Evolutionary conservation across 225 moss, liverwort and hornwort species (phyloP).

Genomic region (Climacium dendroides): DNA sequence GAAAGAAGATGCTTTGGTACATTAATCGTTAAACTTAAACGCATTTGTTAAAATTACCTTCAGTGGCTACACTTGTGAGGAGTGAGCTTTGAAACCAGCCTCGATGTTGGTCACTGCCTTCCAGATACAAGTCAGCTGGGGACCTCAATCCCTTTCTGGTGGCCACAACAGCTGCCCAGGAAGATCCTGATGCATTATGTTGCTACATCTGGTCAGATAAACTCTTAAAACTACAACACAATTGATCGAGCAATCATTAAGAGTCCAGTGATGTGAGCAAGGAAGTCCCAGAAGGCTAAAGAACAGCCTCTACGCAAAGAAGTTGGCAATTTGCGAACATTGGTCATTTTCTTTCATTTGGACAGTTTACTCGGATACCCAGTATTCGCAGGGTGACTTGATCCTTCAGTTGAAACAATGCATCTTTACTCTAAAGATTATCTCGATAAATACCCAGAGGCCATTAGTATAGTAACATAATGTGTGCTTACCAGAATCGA

Average conservation of each 20-base stretch:
- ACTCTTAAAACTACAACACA: background rate
- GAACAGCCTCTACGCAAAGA: background rate
- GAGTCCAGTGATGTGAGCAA: background rate
- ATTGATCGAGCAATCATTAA: background rate
- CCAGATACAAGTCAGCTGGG: constrained; percentile 88
- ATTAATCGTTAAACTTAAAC: background rate
- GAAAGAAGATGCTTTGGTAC: background rate
- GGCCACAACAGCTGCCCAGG: constrained; percentile 81
- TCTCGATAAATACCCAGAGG: background rate
- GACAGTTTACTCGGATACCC: background rate
- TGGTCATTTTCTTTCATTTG: background rate
- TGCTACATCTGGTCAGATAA: constrained; percentile 5
- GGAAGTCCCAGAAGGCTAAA: background rate
- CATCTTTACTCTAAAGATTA: background rate
- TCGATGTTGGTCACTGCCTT: constrained; percentile 98
- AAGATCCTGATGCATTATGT: constrained; percentile 57
- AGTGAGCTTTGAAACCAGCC: constrained; percentile 99
- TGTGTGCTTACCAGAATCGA: constrained; percentile 70
- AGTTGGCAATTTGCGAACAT: background rate
- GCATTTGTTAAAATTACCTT: constrained; percentile 27
- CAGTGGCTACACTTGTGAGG: constrained; percentile 87
- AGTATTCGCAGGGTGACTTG: background rate
- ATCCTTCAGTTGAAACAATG: background rate
- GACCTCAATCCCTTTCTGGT: constrained; percentile 65
- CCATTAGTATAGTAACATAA: background rate